Evolutionary conservation across 805 yeast species (phyloP).

Genomic region (Myxozyma nipponensis): DNA sequence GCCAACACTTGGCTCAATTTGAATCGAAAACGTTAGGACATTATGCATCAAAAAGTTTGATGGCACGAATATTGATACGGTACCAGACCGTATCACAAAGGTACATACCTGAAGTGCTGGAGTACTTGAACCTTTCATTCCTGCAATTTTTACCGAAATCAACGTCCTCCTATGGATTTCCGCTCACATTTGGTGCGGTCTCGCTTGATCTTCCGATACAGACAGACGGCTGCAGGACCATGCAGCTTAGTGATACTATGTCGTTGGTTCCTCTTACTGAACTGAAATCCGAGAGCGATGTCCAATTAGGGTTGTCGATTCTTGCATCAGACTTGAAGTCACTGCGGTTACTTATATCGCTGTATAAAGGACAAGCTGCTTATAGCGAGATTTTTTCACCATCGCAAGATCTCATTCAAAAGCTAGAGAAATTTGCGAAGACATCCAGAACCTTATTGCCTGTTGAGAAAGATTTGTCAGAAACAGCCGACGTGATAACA

Average conservation of each 20-base stretch:
- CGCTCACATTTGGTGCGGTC: conserved; percentile 4
- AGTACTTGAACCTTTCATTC: conserved; percentile 33
- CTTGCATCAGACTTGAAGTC: conserved; percentile 16
- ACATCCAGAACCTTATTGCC: conserved; percentile 7
- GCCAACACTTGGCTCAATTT: conserved; percentile 60
- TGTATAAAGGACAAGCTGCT: conserved; percentile 35
- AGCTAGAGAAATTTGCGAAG: conserved; percentile 1
- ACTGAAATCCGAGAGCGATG: conserved; percentile 15
- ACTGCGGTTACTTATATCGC: conserved; percentile 25
- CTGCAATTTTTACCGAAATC: conserved; percentile 36
- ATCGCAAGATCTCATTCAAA: conserved; percentile 7
- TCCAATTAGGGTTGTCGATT: conserved; percentile 19
- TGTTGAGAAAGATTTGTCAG: conserved; percentile 2
- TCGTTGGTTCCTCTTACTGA: conserved; percentile 6
- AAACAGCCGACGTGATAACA: conserved; percentile 39
- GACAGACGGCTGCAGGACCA: background rate
- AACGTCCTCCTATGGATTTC: conserved; percentile 13
- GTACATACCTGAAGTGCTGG: conserved; percentile 68
- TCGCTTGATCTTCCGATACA: background rate
- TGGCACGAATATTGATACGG: conserved; percentile 60
- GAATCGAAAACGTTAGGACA: conserved; percentile 42
- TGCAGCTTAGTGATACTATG: conserved; percentile 20
- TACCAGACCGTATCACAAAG: conserved; percentile 82
- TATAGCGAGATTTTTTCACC: conserved; percentile 34
- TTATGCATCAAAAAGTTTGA: conserved; percentile 57